Evolutionary conservation across 2,329 filamentous ascomycete genomes (phyloP), one percentile per base, ranked within the genome.

Genomic region (Trichoderma pleuroti): DNA sequence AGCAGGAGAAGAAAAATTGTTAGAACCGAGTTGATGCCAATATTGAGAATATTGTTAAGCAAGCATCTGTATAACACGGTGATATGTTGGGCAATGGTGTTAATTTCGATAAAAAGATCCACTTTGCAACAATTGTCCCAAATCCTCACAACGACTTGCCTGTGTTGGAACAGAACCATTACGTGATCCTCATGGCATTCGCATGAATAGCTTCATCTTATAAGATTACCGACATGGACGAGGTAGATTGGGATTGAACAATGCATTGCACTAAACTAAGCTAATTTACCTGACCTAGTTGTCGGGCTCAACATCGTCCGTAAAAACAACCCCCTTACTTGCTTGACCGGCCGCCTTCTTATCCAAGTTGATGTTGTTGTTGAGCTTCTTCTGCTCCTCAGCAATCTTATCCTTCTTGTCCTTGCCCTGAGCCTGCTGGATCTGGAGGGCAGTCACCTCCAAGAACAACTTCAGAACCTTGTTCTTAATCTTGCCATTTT

Each of bases 401-500:
- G 36, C 62, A 16, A 65, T 65, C 30, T 65, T 65, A 8, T 54
- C 46, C 46, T n/a, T 9, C 42, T 28, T 36, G 9, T 54, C 30
- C 1, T 21, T n/a, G 14, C 62, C 62, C 18, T 65, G 62, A n/a
- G 62, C 62, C 46, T 65, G 62, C 24, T 65, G 28, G 21, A 65
- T 65, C n/a, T 65, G 62, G 24, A 65, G 62, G 10, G 62, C 46
- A 8, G 62, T 36, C 30, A 65, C 62, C 49, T 65, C 62, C 14
- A 65, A 34, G 16, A 65, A 65, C 30, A 65, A 12, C 11, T 65
- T 65, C 9, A 65, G 32, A 65, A 65, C 62, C 62, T 65, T 65
- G 62, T 65, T 65, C 30, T 65, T 54, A 14, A 65, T 65, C 14
- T 65, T 65, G 30, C 62, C 62, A n/a, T 65, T 65, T 24, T 65